phyloP scores from a whole-genome alignment of 1,139 yeast species.

The Debaryomyces udenii region DNA sequence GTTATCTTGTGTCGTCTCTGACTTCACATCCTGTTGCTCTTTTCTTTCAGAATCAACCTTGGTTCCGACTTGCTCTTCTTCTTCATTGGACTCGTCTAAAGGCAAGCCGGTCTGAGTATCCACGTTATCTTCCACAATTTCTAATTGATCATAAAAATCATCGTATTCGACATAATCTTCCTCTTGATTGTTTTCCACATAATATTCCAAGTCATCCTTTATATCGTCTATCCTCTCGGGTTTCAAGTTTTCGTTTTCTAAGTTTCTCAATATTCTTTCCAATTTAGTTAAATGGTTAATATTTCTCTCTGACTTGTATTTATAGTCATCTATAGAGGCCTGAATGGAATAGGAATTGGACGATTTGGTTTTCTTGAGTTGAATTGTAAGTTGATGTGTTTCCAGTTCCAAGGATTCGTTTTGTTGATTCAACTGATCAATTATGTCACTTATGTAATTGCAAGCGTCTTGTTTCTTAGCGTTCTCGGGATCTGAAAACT shows the following conservation, averaged over 20 bases:
- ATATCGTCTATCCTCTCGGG: slow-evolving; percentile 80
- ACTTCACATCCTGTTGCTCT: slow-evolving; percentile 12
- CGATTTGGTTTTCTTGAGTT: slow-evolving; percentile 55
- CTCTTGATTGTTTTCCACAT: slow-evolving; percentile 93
- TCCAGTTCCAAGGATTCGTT: slow-evolving; percentile 79
- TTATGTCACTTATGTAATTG: slow-evolving; percentile 68
- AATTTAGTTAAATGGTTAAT: slow-evolving; percentile 76
- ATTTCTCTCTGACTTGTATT: slow-evolving; percentile 73
- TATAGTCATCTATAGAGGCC: slow-evolving; percentile 60
- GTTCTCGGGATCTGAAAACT: slow-evolving; percentile 72
- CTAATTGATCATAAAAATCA: slow-evolving; percentile 86
- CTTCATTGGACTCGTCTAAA: slow-evolving; percentile 27
- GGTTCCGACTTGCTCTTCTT: background rate
- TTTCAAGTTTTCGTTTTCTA: slow-evolving; percentile 83
- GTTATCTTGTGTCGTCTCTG: slow-evolving; percentile 14
- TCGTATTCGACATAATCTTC: slow-evolving; percentile 97
- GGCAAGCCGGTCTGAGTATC: slow-evolving; percentile 48
- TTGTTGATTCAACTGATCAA: slow-evolving; percentile 85
- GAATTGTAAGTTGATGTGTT: slow-evolving; percentile 55
- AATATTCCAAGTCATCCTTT: slow-evolving; percentile 89
- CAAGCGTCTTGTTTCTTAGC: slow-evolving; percentile 73
- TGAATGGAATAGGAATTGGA: slow-evolving; percentile 39
- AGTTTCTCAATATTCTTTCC: slow-evolving; percentile 73
- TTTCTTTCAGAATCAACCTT: background rate
- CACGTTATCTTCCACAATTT: slow-evolving; percentile 58